Conservation (phyloP, 371 early-diverging fungal species). For the Mortierella sp. region DNA sequence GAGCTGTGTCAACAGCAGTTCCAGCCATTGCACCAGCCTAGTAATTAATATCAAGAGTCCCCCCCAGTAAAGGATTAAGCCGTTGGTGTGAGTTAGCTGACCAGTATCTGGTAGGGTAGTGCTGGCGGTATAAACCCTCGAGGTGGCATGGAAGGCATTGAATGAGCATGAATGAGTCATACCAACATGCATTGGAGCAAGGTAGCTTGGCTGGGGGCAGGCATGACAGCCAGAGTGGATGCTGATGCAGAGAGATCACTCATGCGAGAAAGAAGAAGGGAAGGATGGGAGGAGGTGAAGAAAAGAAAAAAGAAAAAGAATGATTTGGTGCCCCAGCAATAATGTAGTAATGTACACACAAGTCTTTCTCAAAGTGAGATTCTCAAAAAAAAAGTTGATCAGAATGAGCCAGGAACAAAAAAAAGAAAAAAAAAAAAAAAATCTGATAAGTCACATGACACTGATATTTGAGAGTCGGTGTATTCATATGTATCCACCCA, state of each 20-base stretch:
- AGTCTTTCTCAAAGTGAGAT: not conserved
- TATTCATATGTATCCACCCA: too few species aligned
- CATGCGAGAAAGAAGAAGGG: conserved; percentile 19
- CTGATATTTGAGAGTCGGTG: too few species aligned
- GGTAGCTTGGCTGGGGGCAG: conserved; percentile 32
- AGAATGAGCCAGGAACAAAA: too few species aligned
- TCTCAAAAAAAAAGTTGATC: not conserved
- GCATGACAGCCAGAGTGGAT: conserved; percentile 32
- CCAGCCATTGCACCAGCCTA: conserved; percentile 89
- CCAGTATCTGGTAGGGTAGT: not conserved
- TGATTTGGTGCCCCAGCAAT: not conserved
- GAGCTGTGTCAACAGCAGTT: conserved; percentile 86
- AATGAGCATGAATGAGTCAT: not conserved
- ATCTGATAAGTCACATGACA: not conserved
- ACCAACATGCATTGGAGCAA: conserved; percentile 53
- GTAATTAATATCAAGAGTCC: not conserved
- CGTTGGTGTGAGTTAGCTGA: conserved; percentile 2
- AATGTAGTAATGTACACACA: too few species aligned
- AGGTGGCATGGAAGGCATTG: conserved; percentile 2
- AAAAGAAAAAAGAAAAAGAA: conserved; percentile 13
- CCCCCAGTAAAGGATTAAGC: not conserved
- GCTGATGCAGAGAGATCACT: conserved; percentile 48
- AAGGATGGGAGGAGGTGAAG: conserved; percentile 6
- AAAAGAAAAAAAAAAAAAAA: too few species aligned
- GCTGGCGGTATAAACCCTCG: not conserved